Evolutionary conservation across 176 grass and related monocot species (phyloP), one percentile per base, ranked within the genome.

Genomic region (Chloris gayana): DNA sequence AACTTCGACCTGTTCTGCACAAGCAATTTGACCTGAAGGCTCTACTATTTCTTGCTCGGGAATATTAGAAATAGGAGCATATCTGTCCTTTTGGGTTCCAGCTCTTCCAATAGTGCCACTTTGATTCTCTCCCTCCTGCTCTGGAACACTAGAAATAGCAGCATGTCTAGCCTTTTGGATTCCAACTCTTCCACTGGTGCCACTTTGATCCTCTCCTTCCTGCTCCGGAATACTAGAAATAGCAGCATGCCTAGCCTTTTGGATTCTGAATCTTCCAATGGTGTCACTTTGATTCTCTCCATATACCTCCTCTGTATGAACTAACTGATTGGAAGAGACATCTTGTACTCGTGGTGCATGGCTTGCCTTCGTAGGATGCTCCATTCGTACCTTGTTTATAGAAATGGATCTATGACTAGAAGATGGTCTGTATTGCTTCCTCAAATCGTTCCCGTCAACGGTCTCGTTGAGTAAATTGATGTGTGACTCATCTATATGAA

Each of bases 281-380:
- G 53, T 13, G 8, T 58, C 19, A 63, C 44, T 71, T 50, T 42
- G 33, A 82, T 9, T 12, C 54, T 71, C 42, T 33, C 53, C 72
- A 62, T 87, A 54, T 53, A 26, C 54, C 25, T 81, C 69, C 30
- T 82, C 33, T 77, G 69, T 33, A 79, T 73, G 59, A 64, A 72
- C 19, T 57, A 47, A 73, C 72, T 79, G 50, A 50, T 25, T 64
- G 56, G 68, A 79, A 72, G 24, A 24, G 19, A 4, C 44, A 30
- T 57, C 29, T 51, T 73, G 83, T 72, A 45, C 27, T 14, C 0
- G 32, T 24, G 26, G 35, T 65, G 58, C 46, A 79, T 37, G 69
- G 8, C 21, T 65, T 8, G 33, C 76, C 45, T 57, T 31, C 65
- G 6, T 64, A 64, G 42, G 66, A 82, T 44, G 25, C 19, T 77